phyloP scores from a whole-genome alignment of 179 eudicot genomes.

The Pouteria campechiana region DNA sequence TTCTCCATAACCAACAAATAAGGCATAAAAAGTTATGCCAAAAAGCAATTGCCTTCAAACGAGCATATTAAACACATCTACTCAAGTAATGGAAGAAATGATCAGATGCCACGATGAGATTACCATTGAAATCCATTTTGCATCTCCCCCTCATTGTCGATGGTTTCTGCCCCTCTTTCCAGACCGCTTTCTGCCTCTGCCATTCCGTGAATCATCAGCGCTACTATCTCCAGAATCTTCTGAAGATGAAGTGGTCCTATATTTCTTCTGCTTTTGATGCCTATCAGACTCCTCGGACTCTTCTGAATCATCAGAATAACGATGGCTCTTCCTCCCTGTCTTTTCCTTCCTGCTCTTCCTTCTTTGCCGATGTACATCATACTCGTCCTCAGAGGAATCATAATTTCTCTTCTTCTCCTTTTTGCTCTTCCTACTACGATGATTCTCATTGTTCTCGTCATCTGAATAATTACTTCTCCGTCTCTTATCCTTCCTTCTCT shows the following conservation, averaged over 20 bases:
- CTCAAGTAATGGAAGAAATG: too few species aligned
- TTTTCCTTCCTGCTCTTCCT: constrained; percentile 66
- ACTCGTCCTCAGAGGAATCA: constrained; percentile 46
- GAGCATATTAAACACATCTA: too few species aligned
- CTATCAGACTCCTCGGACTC: constrained; percentile 45
- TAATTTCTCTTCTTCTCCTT: constrained; percentile 66
- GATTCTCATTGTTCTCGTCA: constrained; percentile 50
- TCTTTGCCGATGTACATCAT: constrained; percentile 37
- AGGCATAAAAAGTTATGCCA: too few species aligned
- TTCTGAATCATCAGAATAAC: constrained; percentile 46
- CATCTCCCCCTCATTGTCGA: constrained; percentile 23
- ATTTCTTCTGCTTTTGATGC: constrained; percentile 50
- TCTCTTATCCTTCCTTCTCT: constrained; percentile 46
- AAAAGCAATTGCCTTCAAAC: too few species aligned
- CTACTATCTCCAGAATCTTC: constrained; percentile 52
- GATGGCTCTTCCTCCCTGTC: constrained; percentile 73
- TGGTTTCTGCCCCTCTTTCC: constrained; percentile 62
- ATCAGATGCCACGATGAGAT: too few species aligned
- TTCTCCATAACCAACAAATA: too few species aligned
- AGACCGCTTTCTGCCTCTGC: constrained; percentile 57
- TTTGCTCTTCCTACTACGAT: constrained; percentile 49
- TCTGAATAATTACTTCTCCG: constrained; percentile 60
- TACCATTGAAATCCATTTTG: too few species aligned
- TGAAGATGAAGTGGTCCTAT: constrained; percentile 43
- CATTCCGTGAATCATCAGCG: constrained; percentile 53